These are phyloP conservation scores for Blastocystis sp. DNA, from an alignment of 352 stramenopile species.

Conservation along the genomic window DNA sequence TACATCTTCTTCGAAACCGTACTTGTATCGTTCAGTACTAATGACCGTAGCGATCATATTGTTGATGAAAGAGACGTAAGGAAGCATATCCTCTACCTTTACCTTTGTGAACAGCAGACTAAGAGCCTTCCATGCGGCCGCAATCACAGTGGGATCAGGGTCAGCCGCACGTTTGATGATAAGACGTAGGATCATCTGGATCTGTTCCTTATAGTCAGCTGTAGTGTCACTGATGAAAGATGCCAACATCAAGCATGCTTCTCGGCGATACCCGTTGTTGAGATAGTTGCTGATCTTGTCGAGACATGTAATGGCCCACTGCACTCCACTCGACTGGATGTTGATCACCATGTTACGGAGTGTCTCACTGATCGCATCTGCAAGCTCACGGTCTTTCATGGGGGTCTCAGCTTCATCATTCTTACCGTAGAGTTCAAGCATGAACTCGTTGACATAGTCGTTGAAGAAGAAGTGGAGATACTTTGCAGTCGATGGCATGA, in stretches of 20 bases:
- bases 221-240: conserved; percentile 78
- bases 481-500: conserved; percentile 82
- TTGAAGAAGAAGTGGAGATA: conserved; percentile 88
- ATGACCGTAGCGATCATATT: conserved; percentile 92
- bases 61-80: conserved; percentile 91
- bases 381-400: conserved; percentile 65
- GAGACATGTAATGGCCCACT: conserved; percentile 86
- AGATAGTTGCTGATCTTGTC: conserved; percentile 86
- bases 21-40: conserved; percentile 75
- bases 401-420: conserved; percentile 67
- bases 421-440: conserved; percentile 75
- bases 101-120: conserved; percentile 80
- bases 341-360: conserved; percentile 63
- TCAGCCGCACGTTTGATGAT: conserved; percentile 92
- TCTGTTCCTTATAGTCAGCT: conserved; percentile 82
- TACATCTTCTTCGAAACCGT: conserved; percentile 80
- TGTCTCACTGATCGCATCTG: conserved; percentile 68
- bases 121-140: conserved; percentile 79
- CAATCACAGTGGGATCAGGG: conserved; percentile 76
- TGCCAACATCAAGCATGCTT: conserved; percentile 82
- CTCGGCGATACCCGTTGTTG: conserved; percentile 74
- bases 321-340: conserved; percentile 80
- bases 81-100: conserved; percentile 81
- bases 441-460: conserved; percentile 72
- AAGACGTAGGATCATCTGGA: conserved; percentile 88